Conservation (phyloP, 2,329 filamentous ascomycete species). For the Simplicillium aogashimaense region DNA sequence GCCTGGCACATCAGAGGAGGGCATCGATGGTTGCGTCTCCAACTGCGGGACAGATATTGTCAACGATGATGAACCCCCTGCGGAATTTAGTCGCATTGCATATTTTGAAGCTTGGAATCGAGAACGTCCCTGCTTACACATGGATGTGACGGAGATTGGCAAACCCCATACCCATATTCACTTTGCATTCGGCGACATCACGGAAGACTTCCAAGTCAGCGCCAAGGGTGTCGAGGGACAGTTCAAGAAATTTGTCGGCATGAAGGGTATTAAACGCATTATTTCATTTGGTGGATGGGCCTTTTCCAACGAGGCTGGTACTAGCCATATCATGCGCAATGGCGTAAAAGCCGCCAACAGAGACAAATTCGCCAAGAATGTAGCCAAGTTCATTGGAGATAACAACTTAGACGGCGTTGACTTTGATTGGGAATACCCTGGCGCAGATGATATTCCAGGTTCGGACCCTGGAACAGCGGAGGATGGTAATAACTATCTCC, state of each 20-base stretch:
- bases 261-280: slow-evolving; percentile 52
- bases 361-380: slow-evolving; percentile 55
- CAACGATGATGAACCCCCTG: too few species aligned
- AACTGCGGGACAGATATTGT: too few species aligned
- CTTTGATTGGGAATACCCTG: slow-evolving; percentile 26
- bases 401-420: slow-evolving; percentile 50
- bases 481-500: slow-evolving; percentile 8
- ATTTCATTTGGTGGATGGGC: slow-evolving; percentile 79
- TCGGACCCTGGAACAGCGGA: slow-evolving; percentile 15
- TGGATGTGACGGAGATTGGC: too few species aligned
- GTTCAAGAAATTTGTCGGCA: slow-evolving; percentile 10
- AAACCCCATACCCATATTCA: too few species aligned
- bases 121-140: too few species aligned
- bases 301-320: slow-evolving; percentile 51
- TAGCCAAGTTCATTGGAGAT: slow-evolving; percentile 62
- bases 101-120: too few species aligned
- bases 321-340: slow-evolving; percentile 41
- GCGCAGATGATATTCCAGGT: slow-evolving; percentile 13
- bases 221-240: slow-evolving; percentile 11
- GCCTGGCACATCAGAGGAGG: too few species aligned
- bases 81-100: too few species aligned
- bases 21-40: too few species aligned
- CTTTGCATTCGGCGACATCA: too few species aligned
- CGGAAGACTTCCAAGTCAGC: neutral
- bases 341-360: slow-evolving; percentile 54